A percentile compares a stretch with the other conserved stretches of the same genome.
Conservation (phyloP, 495 filamentous ascomycete species). For the Amphirosellinia nigrospora region DNA sequence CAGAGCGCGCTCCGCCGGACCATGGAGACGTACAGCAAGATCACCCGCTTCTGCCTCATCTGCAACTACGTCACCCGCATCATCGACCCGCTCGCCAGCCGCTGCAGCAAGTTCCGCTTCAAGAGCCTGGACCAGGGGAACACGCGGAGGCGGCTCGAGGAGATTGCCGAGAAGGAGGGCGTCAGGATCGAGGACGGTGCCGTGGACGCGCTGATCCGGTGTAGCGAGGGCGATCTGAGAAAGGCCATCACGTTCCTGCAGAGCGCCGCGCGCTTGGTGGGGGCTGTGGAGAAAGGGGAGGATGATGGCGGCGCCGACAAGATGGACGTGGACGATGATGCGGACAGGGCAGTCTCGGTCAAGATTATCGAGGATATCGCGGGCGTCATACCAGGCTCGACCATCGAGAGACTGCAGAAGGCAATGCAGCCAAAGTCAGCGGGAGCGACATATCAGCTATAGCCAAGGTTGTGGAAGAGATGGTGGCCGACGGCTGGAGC, state of each 20-base stretch:
- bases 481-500: slow-evolving; percentile 98
- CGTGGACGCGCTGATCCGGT: slow-evolving; percentile 80
- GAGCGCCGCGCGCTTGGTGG: slow-evolving; percentile 81
- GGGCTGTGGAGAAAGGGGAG: slow-evolving; percentile 55
- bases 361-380: slow-evolving; percentile 91
- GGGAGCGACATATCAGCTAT: slow-evolving; percentile 73
- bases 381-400: slow-evolving; percentile 81
- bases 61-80: slow-evolving; percentile 99
- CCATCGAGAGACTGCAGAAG: slow-evolving; percentile 70
- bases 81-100: slow-evolving; percentile 91
- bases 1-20: slow-evolving; percentile 90
- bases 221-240: slow-evolving; percentile 91
- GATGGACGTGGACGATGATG: slow-evolving; percentile 64
- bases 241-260: slow-evolving; percentile 97
- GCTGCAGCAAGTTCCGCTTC: slow-evolving; percentile 97
- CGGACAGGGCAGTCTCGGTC: slow-evolving; percentile 67
- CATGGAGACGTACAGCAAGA: slow-evolving; percentile 97
- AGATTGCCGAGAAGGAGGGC: slow-evolving; percentile 80
- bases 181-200: slow-evolving; percentile 78
- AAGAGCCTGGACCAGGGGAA: slow-evolving; percentile 89
- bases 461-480: slow-evolving; percentile 77
- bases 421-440: slow-evolving; percentile 78
- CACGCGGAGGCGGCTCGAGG: slow-evolving; percentile 72
- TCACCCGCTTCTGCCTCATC: slow-evolving; percentile 95
- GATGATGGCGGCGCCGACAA: slow-evolving; percentile 55